A percentile compares a stretch with the other conserved stretches of the same genome.
These are phyloP conservation scores for Lasiosphaeria miniovina DNA, from an alignment of 495 filamentous ascomycete genomes.

Conservation along the genomic window DNA sequence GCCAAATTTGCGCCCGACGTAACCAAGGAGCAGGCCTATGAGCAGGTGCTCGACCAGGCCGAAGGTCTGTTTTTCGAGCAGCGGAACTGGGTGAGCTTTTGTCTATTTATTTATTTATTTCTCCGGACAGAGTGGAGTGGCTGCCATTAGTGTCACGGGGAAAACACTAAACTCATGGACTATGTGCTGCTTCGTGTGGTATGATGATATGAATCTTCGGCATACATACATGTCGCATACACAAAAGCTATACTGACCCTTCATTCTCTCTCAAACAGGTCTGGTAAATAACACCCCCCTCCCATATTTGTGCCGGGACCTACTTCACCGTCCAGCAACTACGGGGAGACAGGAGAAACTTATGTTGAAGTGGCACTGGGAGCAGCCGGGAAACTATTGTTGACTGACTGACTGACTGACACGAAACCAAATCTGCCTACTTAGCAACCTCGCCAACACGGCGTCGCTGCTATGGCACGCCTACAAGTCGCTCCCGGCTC, in stretches of 20 bases:
- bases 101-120: background rate
- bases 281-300: conserved; percentile 43
- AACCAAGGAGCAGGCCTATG: conserved; percentile 74
- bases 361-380: too few species aligned
- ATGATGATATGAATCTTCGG: too few species aligned
- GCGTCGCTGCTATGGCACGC: conserved; percentile 86
- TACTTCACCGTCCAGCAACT: background rate
- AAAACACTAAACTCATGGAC: background rate
- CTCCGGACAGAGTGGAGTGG: background rate
- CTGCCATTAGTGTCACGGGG: background rate
- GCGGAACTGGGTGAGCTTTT: conserved; percentile 73
- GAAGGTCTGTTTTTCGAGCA: conserved; percentile 72
- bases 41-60: conserved; percentile 69
- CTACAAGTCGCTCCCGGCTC: conserved; percentile 71
- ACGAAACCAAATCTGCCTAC: background rate
- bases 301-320: background rate
- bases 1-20: conserved; percentile 66
- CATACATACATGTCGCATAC: too few species aligned
- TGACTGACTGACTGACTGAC: background rate
- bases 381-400: background rate
- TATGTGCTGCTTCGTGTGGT: background rate
- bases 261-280: conserved; percentile 39
- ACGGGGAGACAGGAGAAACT: too few species aligned
- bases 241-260: background rate
- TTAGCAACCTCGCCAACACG: conserved; percentile 79